Conservation (phyloP, 208 protist genomes). For the Naegleria fowleri region DNA sequence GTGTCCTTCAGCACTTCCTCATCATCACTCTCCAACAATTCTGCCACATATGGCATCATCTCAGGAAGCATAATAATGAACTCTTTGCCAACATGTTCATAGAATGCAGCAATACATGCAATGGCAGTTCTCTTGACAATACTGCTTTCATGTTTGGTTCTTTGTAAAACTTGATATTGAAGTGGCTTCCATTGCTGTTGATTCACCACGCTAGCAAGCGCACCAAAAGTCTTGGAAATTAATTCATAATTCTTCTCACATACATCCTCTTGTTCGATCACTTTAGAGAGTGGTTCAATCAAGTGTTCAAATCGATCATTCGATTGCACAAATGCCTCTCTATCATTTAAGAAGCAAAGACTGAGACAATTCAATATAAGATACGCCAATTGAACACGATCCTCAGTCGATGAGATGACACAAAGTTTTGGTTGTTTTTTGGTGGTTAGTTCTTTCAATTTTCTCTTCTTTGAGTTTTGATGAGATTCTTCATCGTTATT, state of each 20-base stretch:
- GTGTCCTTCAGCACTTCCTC: neutral
- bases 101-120: neutral
- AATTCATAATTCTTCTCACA: neutral
- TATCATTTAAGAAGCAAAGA: neutral
- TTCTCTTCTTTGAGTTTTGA: neutral
- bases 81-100: neutral
- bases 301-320: neutral
- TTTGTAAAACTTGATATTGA: conserved; percentile 20
- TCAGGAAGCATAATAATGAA: conserved; percentile 24
- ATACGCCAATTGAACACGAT: neutral
- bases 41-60: conserved; percentile 19
- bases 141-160: neutral
- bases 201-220: neutral
- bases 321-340: neutral
- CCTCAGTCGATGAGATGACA: neutral
- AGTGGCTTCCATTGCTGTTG: conserved; percentile 7
- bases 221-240: neutral
- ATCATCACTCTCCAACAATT: conserved; percentile 24
- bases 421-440: neutral
- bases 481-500: neutral
- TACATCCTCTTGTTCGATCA: neutral
- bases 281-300: neutral
- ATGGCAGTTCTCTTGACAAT: neutral
- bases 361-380: neutral
- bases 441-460: neutral